A percentile compares a stretch with the other conserved stretches of the same genome.
These are phyloP conservation scores for Tolypocladium tropicale DNA, from an alignment of 2,329 filamentous ascomycete species.

Conservation along the genomic window DNA sequence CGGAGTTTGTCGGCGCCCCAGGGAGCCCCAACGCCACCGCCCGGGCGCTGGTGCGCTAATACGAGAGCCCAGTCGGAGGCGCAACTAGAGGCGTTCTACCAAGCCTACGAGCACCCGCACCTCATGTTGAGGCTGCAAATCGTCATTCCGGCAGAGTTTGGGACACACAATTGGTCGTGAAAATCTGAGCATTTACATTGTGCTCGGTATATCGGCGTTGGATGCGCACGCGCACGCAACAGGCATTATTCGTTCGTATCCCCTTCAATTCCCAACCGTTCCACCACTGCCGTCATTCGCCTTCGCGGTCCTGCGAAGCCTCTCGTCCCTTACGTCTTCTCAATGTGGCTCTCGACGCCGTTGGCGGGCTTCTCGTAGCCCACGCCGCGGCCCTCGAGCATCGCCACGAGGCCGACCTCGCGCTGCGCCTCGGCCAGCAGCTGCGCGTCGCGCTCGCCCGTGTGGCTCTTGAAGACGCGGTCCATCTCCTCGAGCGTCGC, in stretches of 20 bases:
- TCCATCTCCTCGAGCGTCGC: constrained; percentile 45
- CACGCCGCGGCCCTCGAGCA: neutral
- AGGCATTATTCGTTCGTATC: neutral
- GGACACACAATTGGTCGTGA: neutral
- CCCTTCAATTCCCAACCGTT: no score
- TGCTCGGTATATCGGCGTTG: neutral
- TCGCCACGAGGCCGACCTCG: neutral
- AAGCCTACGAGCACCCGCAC: no score
- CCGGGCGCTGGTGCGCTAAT: neutral
- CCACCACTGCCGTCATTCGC: no score
- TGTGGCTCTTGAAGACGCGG: constrained; percentile 34
- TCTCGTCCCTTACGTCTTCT: neutral
- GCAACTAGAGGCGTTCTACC: no score
- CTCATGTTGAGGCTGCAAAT: no score
- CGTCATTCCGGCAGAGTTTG: no score
- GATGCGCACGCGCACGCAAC: neutral
- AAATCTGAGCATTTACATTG: neutral
- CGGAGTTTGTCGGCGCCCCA: neutral
- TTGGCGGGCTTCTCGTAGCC: neutral
- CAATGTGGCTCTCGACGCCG: neutral
- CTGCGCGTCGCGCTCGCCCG: constrained; percentile 14
- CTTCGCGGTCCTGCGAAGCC: no score
- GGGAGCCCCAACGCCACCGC: neutral
- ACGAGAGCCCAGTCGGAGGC: neutral
- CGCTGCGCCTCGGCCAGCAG: constrained; percentile 12